A percentile compares a stretch with the other conserved stretches of the same genome.
Evolutionary conservation across 306 rosid genomes (phyloP).

Genomic region (Quercus robur): DNA sequence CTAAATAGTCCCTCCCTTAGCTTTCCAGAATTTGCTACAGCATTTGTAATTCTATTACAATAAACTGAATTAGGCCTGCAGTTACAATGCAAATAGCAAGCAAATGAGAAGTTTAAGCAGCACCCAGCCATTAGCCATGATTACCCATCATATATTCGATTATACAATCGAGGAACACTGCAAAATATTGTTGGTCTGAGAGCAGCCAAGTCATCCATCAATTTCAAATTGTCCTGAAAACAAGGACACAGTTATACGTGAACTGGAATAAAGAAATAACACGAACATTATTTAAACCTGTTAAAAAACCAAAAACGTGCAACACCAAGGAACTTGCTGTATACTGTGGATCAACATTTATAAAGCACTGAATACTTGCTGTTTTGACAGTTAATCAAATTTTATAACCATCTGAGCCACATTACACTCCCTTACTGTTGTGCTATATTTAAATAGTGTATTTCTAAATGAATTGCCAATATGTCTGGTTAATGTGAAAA

Average conservation of each 20-base stretch:
- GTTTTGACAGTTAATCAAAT: background rate
- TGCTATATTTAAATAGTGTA: background rate
- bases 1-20: slow-evolving; percentile 83
- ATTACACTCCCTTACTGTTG: background rate
- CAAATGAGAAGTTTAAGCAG: slow-evolving; percentile 17
- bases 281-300: background rate
- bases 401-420: background rate
- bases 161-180: slow-evolving; percentile 96
- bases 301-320: background rate
- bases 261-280: slow-evolving; percentile 12
- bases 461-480: background rate
- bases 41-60: slow-evolving; percentile 58
- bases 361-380: background rate
- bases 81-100: background rate
- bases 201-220: slow-evolving; percentile 85
- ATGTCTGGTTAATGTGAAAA: background rate
- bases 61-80: slow-evolving; percentile 6
- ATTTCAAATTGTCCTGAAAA: slow-evolving; percentile 83
- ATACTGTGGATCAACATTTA: background rate
- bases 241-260: slow-evolving; percentile 12
- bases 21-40: slow-evolving; percentile 86
- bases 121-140: background rate
- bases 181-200: slow-evolving; percentile 88
- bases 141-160: slow-evolving; percentile 96
- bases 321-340: background rate